Conservation (phyloP, 768 basidiomycete genomes). For the Rhodotorula diobovata region DNA sequence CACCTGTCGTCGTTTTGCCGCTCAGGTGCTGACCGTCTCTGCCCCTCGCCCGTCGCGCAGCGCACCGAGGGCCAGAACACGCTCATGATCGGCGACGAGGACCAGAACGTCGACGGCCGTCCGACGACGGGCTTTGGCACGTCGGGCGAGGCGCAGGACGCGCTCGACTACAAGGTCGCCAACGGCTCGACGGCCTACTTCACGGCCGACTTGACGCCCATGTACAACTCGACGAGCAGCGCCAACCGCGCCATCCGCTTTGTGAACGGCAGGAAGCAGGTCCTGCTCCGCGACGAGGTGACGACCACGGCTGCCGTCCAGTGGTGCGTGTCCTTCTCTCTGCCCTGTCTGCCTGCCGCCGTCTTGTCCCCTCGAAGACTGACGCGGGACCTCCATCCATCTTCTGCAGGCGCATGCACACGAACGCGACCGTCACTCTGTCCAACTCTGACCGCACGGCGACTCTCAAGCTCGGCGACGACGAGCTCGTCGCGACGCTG, state of each 20-base stretch:
- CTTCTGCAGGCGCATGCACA: constrained; percentile 79
- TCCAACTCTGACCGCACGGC: constrained; percentile 60
- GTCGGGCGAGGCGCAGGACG: constrained; percentile 61
- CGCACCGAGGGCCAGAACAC: constrained; percentile 97
- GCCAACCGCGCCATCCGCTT: constrained; percentile 78
- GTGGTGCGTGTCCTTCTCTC: constrained; percentile 38
- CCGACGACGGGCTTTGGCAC: constrained; percentile 62
- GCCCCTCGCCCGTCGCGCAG: constrained; percentile 46
- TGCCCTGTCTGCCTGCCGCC: too few relatives aligned
- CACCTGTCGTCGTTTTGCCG: neutral
- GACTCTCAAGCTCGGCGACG: constrained; percentile 65
- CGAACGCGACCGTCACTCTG: constrained; percentile 73
- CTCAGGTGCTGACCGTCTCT: neutral
- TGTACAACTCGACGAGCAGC: constrained; percentile 57
- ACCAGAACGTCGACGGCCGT: constrained; percentile 69
- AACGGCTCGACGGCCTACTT: constrained; percentile 70
- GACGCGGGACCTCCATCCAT: neutral
- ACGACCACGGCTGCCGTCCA: constrained; percentile 54
- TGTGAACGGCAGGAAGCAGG: constrained; percentile 76
- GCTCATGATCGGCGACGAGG: constrained; percentile 64
- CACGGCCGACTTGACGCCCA: constrained; percentile 68
- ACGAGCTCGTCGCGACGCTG: constrained; percentile 62
- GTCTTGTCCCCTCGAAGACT: neutral
- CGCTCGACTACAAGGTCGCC: constrained; percentile 70
- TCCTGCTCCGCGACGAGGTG: constrained; percentile 91